These are phyloP conservation scores for Trifolium dubium DNA, from an alignment of 306 rosid genomes.

Conservation along the genomic window DNA sequence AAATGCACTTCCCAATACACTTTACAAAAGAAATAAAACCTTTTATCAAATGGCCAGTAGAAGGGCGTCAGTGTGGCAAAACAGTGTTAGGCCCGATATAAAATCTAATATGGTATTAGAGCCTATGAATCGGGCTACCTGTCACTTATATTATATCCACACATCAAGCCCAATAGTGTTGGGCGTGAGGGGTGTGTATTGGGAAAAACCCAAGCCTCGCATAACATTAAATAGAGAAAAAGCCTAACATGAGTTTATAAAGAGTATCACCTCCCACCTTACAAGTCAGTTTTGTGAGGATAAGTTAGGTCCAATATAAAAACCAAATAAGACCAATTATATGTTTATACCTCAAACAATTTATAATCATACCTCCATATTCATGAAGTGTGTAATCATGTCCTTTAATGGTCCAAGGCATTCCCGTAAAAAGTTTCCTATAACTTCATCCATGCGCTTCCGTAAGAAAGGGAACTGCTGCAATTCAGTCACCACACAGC, in stretches of 20 bases:
- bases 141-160: background rate
- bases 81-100: background rate
- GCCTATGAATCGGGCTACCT: background rate
- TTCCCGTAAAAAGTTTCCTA: constrained; percentile 83
- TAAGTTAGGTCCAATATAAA: background rate
- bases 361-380: constrained; percentile 81
- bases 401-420: constrained; percentile 93
- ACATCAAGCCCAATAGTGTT: background rate
- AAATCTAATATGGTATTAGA: background rate
- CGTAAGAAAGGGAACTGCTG: constrained; percentile 92
- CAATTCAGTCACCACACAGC: constrained; percentile 80
- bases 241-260: background rate
- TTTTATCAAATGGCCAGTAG: constrained; percentile 6
- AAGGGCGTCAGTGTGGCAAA: background rate
- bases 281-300: background rate
- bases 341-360: background rate
- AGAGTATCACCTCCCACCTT: background rate
- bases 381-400: constrained; percentile 92
- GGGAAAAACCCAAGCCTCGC: background rate
- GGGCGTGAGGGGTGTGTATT: background rate
- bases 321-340: background rate
- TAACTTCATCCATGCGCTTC: constrained; percentile 96
- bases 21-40: background rate
- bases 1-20: background rate
- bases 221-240: background rate